A percentile compares a stretch with the other conserved stretches of the same genome.
phyloP scores from a whole-genome alignment of 768 basidiomycete genomes.

The Obba rivulosa region DNA sequence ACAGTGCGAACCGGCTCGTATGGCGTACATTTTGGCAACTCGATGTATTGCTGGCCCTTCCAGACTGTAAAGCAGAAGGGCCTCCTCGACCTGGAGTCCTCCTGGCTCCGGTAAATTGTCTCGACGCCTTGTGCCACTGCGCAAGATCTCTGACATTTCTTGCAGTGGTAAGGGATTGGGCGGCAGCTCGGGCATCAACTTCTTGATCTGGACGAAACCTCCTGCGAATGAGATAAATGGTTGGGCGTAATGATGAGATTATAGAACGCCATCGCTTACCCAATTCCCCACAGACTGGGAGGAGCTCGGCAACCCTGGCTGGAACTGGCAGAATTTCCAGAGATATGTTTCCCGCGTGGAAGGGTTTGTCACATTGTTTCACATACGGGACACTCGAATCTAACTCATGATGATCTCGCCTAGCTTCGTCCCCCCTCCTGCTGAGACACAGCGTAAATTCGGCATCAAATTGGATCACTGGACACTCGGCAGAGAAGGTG shows the following conservation, averaged over 20 bases:
- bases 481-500: slow-evolving; percentile 17
- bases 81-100: neutral
- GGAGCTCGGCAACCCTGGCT: slow-evolving; percentile 22
- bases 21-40: slow-evolving; percentile 15
- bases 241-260: neutral
- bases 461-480: slow-evolving; percentile 12
- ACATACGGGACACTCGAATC: neutral
- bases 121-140: neutral
- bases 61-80: slow-evolving; percentile 10
- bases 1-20: slow-evolving; percentile 14
- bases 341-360: slow-evolving; percentile 17
- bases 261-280: neutral
- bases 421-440: slow-evolving; percentile 13
- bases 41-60: slow-evolving; percentile 13
- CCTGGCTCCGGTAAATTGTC: slow-evolving; percentile 8
- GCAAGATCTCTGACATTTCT: neutral
- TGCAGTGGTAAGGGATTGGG: slow-evolving; percentile 23
- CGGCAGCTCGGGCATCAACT: slow-evolving; percentile 22
- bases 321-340: slow-evolving; percentile 20
- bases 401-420: no score
- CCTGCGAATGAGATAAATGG: slow-evolving; percentile 20
- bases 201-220: slow-evolving; percentile 19
- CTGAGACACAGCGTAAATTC: slow-evolving; percentile 3
- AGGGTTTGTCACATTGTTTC: slow-evolving; percentile 8
- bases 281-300: slow-evolving; percentile 12